These are phyloP conservation scores for Gentiana straminea DNA, from an alignment of 257 asterid species.

Conservation along the genomic window DNA sequence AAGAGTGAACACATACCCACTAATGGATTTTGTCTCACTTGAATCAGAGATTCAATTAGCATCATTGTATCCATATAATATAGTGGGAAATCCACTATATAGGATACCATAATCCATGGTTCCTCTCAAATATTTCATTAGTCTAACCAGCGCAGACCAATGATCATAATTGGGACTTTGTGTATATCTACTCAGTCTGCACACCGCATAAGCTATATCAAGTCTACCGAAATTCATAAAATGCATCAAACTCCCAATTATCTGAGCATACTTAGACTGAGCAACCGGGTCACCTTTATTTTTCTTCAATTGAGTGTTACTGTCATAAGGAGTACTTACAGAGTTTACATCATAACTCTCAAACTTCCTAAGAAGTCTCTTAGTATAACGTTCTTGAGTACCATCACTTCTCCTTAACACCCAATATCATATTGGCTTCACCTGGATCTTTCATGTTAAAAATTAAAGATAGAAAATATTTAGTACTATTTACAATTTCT, in stretches of 20 bases:
- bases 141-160: background rate
- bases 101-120: background rate
- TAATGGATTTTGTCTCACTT: no score
- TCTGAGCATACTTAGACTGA: background rate
- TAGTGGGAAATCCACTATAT: background rate
- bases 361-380: no score
- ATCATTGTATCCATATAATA: background rate
- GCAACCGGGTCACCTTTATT: slow-evolving; percentile 3
- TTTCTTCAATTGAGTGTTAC: background rate
- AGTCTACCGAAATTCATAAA: background rate
- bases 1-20: no score
- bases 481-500: no score
- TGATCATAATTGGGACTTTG: background rate
- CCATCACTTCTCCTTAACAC: no score
- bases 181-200: background rate
- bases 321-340: no score
- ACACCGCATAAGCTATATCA: background rate
- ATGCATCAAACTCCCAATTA: background rate
- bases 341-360: no score
- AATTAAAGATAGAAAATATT: no score
- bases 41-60: no score
- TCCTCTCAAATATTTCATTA: background rate
- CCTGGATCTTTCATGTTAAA: no score
- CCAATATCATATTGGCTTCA: no score
- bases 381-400: no score